Evolutionary conservation across 2,329 filamentous ascomycete genomes (phyloP).

Genomic region (Ophiostoma sp.): DNA sequence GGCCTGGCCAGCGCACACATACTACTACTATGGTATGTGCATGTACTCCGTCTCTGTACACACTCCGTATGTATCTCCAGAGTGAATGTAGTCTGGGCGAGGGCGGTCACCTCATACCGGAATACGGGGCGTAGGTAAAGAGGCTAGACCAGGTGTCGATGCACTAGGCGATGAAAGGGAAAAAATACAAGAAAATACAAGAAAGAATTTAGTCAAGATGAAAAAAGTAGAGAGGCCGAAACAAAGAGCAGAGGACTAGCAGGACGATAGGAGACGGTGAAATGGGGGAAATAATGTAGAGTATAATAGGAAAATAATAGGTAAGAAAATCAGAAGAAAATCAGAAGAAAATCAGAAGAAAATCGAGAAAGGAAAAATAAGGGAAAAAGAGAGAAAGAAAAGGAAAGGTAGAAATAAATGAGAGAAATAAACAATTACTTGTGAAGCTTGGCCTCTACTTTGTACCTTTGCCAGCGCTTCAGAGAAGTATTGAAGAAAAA

Average conservation of each 20-base stretch:
- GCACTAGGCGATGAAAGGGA: constrained; percentile 12
- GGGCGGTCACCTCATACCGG: constrained; percentile 6
- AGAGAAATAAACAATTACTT: neutral
- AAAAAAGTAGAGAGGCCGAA: neutral
- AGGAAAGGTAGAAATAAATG: neutral
- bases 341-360: neutral
- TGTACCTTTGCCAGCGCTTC: neutral
- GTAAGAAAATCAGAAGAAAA: neutral
- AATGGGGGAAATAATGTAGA: neutral
- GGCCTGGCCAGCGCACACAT: neutral
- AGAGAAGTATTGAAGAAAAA: neutral
- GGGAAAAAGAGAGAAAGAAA: neutral
- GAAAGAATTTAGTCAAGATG: constrained; percentile 10
- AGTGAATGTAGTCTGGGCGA: constrained; percentile 1
- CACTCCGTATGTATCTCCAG: too few species aligned
- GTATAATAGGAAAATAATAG: neutral
- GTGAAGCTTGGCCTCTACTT: neutral
- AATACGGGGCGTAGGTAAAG: constrained; percentile 6
- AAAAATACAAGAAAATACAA: constrained; percentile 3
- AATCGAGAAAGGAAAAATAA: too few species aligned
- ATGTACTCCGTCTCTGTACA: too few species aligned
- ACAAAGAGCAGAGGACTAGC: neutral
- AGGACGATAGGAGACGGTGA: neutral
- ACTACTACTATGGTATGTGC: too few species aligned
- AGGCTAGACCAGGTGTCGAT: constrained; percentile 14